These are phyloP conservation scores for Porphyrellus cyaneotinctus DNA, from an alignment of 768 basidiomycete genomes.

Conservation along the genomic window DNA sequence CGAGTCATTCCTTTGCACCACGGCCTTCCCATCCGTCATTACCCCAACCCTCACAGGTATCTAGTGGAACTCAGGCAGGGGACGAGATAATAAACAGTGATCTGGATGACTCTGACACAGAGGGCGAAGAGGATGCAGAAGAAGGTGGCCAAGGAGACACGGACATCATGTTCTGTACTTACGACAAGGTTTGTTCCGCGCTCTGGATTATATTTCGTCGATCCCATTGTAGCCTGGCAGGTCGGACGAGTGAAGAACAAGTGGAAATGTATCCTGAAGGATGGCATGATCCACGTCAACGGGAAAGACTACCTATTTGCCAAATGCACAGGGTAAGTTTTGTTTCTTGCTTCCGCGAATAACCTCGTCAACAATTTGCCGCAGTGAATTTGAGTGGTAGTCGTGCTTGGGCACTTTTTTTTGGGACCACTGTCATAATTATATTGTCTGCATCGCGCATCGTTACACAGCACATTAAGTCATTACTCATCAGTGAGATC, in stretches of 20 bases:
- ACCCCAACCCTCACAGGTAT: conserved; percentile 52
- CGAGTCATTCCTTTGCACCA: conserved; percentile 57
- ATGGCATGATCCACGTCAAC: conserved; percentile 96
- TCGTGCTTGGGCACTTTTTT: conserved; percentile 1
- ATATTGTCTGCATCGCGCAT: conserved; percentile 24
- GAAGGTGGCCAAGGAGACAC: conserved; percentile 69
- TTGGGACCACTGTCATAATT: conserved; percentile 11
- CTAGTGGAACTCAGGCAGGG: conserved; percentile 35
- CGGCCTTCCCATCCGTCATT: conserved; percentile 70
- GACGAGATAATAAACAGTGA: conserved; percentile 96
- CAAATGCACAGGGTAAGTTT: conserved; percentile 88
- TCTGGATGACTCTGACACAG: conserved; percentile 90
- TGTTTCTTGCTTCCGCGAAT: not conserved
- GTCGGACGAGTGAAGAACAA: conserved; percentile 99
- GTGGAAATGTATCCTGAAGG: conserved; percentile 98
- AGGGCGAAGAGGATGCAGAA: conserved; percentile 78
- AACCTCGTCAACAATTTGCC: not conserved
- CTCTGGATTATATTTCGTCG: not conserved
- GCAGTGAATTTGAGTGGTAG: conserved; percentile 47
- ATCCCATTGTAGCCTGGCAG: conserved; percentile 37
- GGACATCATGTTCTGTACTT: conserved; percentile 97
- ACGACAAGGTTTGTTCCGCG: conserved; percentile 75
- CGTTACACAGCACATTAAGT: conserved; percentile 22
- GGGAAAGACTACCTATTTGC: conserved; percentile 97
- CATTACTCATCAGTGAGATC: conserved; percentile 19